Evolutionary conservation across 2,329 filamentous ascomycete species (phyloP), one percentile per base, ranked within the genome.

Genomic region (Exophiala alcalophila): DNA sequence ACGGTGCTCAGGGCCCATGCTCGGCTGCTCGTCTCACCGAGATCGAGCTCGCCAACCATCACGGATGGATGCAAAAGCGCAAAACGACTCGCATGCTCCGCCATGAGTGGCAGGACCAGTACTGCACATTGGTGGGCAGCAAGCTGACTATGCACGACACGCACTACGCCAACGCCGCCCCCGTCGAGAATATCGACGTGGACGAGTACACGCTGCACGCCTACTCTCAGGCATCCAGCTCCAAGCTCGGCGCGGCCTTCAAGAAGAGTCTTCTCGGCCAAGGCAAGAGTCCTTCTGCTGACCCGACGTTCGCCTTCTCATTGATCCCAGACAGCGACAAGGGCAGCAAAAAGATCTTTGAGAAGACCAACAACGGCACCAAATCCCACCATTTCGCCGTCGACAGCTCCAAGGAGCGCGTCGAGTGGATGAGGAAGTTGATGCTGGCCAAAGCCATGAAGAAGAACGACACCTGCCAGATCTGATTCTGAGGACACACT

Each of bases 361-460:
- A 50, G 7, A 58, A 77, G 42, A n/a, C n/a, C n/a, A n/a, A n/a
- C n/a, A n/a, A n/a, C n/a, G 80, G 77, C 8, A 80, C 80, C 57
- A 96, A 95, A 74, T 85, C 86, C 30, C 91, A 97, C 60, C 88
- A 97, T 63, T 97, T 97, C 62, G 87, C 91, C 0, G 91, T 96
- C 56, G 84, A 84, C 67, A 80, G 75, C 57, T 78, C 89, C 10
- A 87, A 96, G 60, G 86, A 96, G 62, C 78, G 91, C 49, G 96
- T 97, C 59, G 91, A 96, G 63, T 98, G 92, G 92, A 69, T 70
- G 66, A 59, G 67, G 3, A 66, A 69, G 53, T 50, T 70, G 21
- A 70, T 70, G 68, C 62, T 70, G 3, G 66, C 66, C n/a, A 68
- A 65, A 31, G 66, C 67, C 34, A 52, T 52, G 49, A 52, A 42